These are phyloP conservation scores for Exophiala oligosperma DNA, from an alignment of 2,329 filamentous ascomycete genomes.

Conservation along the genomic window DNA sequence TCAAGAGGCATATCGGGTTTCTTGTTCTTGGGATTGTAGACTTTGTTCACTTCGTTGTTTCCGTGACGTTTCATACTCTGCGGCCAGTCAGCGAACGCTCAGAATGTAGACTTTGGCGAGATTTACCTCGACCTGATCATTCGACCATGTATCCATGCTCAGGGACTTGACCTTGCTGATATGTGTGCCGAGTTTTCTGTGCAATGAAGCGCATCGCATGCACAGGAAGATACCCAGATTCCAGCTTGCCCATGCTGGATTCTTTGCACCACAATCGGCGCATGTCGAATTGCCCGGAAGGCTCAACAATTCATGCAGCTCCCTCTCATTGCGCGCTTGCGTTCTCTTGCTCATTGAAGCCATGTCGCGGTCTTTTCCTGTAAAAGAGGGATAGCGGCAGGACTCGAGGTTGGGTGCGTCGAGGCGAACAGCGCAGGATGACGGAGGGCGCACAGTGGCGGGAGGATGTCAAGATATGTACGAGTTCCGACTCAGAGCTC, in stretches of 20 bases:
- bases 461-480: not conserved
- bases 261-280: conserved; percentile 87
- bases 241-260: conserved; percentile 98
- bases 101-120: not conserved
- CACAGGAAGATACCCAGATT: conserved; percentile 97
- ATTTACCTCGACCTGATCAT: conserved; percentile 88
- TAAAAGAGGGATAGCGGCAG: not conserved
- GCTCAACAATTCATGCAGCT: conserved; percentile 84
- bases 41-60: conserved; percentile 80
- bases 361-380: conserved; percentile 56
- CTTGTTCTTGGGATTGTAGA: conserved; percentile 83
- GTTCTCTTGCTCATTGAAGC: conserved; percentile 86
- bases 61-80: conserved; percentile 94
- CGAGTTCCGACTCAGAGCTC: not conserved
- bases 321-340: conserved; percentile 94
- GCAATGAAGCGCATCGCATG: conserved; percentile 93
- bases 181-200: conserved; percentile 95
- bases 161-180: conserved; percentile 98
- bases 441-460: not conserved
- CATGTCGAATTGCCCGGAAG: conserved; percentile 89
- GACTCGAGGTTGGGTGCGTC: not conserved
- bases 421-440: not conserved
- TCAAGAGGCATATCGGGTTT: conserved; percentile 85
- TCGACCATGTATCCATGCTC: conserved; percentile 97
- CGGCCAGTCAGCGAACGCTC: conserved; percentile 21